Evolutionary conservation across 371 early-diverging fungal species (phyloP).

Genomic region (Rhizopus sp.): DNA sequence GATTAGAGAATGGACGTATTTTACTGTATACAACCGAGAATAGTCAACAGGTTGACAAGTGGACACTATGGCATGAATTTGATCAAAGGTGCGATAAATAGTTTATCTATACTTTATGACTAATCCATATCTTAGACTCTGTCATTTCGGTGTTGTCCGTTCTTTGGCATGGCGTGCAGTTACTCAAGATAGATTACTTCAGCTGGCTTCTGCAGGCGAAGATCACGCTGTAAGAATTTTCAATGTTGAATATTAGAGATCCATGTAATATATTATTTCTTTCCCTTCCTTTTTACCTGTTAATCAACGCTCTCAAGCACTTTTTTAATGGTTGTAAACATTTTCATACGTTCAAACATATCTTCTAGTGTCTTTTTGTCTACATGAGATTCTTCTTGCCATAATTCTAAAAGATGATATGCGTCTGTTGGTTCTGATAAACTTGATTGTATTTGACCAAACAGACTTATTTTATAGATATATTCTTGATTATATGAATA

Average conservation of each 20-base stretch:
- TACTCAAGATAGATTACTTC: slow-evolving; percentile 30
- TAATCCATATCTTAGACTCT: slow-evolving; percentile 35
- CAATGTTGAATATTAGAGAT: slow-evolving; percentile 42
- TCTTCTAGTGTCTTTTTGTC: slow-evolving; percentile 12
- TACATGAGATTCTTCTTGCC: slow-evolving; percentile 22
- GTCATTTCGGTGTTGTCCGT: slow-evolving; percentile 68
- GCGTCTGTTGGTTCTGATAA: slow-evolving; percentile 8
- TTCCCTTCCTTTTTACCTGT: neutral
- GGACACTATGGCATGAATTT: slow-evolving; percentile 45
- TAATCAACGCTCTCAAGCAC: slow-evolving; percentile 26
- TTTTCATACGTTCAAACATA: slow-evolving; percentile 23
- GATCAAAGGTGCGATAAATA: slow-evolving; percentile 45
- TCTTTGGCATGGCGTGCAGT: slow-evolving; percentile 64
- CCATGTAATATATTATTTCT: slow-evolving; percentile 1
- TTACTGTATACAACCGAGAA: slow-evolving; percentile 48
- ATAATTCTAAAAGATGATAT: slow-evolving; percentile 14
- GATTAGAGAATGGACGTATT: slow-evolving; percentile 80
- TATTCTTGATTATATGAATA: slow-evolving; percentile 24
- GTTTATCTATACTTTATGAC: slow-evolving; percentile 3
- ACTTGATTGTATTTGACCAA: slow-evolving; percentile 8
- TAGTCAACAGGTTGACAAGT: slow-evolving; percentile 28
- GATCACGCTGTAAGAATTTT: slow-evolving; percentile 78
- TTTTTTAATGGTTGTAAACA: slow-evolving; percentile 28
- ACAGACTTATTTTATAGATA: slow-evolving; percentile 13
- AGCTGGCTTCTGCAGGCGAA: slow-evolving; percentile 71